phyloP scores from a whole-genome alignment of 495 filamentous ascomycete species.

The Aspergillus saccharolyticus region DNA sequence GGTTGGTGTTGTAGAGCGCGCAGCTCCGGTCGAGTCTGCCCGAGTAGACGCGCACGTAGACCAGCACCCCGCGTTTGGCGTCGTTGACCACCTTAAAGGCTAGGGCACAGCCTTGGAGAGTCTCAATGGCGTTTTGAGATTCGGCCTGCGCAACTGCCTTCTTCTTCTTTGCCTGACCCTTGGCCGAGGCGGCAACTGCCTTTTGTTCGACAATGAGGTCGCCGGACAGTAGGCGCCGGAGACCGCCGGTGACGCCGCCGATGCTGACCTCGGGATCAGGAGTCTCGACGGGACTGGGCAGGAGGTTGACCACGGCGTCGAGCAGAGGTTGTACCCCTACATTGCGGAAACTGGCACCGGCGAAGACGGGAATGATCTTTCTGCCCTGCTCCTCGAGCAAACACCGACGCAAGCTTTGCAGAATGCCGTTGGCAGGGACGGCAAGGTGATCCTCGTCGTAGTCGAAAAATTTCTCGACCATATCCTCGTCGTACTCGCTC shows the following conservation, averaged over 20 bases:
- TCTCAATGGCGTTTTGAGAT: slow-evolving; percentile 54
- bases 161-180: slow-evolving; percentile 40
- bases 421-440: slow-evolving; percentile 61
- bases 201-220: slow-evolving; percentile 41
- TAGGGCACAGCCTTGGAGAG: slow-evolving; percentile 70
- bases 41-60: slow-evolving; percentile 89
- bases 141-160: slow-evolving; percentile 28
- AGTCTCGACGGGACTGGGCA: slow-evolving; percentile 77
- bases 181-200: slow-evolving; percentile 30
- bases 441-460: slow-evolving; percentile 64
- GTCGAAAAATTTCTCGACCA: slow-evolving; percentile 81
- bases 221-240: slow-evolving; percentile 48
- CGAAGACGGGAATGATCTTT: slow-evolving; percentile 79
- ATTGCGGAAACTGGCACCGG: slow-evolving; percentile 88
- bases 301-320: slow-evolving; percentile 78
- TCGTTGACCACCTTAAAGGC: slow-evolving; percentile 98
- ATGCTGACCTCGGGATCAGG: slow-evolving; percentile 73
- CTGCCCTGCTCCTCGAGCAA: slow-evolving; percentile 47
- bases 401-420: slow-evolving; percentile 66
- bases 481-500: slow-evolving; percentile 77
- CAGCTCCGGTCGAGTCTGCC: slow-evolving; percentile 70
- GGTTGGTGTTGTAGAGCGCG: slow-evolving; percentile 80
- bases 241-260: slow-evolving; percentile 46
- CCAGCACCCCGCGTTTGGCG: slow-evolving; percentile 75
- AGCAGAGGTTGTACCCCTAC: slow-evolving; percentile 91